Evolutionary conservation across 192 early-diverging fungal genomes (phyloP).

Genomic region (Entomortierella chlamydospora): DNA sequence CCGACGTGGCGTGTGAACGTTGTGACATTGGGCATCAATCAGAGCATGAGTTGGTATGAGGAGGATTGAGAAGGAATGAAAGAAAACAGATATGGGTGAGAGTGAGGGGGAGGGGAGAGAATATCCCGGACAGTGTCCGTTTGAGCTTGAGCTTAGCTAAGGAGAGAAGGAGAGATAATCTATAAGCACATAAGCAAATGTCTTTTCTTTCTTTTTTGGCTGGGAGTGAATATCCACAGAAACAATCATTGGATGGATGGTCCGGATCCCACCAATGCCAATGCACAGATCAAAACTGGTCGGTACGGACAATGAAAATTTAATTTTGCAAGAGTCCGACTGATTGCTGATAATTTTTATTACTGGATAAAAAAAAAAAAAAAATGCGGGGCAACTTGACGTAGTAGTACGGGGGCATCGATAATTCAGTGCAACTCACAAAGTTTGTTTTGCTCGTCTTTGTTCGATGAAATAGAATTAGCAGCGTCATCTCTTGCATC

Average conservation of each 20-base stretch:
- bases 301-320: not conserved
- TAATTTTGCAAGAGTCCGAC: not conserved
- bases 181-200: not conserved
- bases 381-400: not conserved
- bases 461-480: conserved; percentile 64
- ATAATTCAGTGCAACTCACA: not conserved
- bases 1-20: too few relatives aligned
- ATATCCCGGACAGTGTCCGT: too few relatives aligned
- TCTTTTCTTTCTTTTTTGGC: conserved; percentile 14
- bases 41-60: too few relatives aligned
- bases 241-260: not conserved
- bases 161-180: not conserved
- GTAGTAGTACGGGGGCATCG: not conserved
- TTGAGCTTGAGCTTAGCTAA: too few relatives aligned
- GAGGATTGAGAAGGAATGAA: too few relatives aligned
- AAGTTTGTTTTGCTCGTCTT: not conserved
- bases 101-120: not conserved
- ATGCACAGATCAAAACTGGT: conserved; percentile 13
- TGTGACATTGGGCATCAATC: too few relatives aligned
- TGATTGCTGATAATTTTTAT: not conserved
- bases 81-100: not conserved
- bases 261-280: conserved; percentile 4
- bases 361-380: not conserved
- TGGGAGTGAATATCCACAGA: not conserved
- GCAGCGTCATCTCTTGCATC: conserved; percentile 77